Conservation (phyloP, 306 rosid genomes). For the Malus fusca region DNA sequence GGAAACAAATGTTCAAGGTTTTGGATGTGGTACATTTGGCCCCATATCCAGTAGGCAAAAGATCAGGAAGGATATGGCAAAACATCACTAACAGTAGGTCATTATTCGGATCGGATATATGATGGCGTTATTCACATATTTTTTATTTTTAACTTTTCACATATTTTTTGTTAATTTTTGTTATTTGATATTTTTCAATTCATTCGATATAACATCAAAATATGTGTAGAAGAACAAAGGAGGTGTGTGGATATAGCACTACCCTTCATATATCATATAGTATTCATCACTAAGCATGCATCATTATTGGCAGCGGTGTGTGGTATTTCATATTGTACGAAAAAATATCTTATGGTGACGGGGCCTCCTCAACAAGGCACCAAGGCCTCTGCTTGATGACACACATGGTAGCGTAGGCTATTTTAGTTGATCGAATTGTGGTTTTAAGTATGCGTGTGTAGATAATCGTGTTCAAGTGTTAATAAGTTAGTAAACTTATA, state of each 20-base stretch:
- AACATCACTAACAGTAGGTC: neutral
- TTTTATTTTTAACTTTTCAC: too few relatives aligned
- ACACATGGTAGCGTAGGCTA: neutral
- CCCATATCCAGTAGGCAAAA: neutral
- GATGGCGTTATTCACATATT: too few relatives aligned
- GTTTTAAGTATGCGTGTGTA: too few relatives aligned
- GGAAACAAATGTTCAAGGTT: neutral
- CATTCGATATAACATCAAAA: too few relatives aligned
- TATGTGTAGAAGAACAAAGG: too few relatives aligned
- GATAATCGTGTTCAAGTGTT: too few relatives aligned
- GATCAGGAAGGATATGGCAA: neutral
- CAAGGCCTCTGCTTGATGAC: neutral
- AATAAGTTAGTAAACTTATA: neutral
- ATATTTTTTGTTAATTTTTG: too few relatives aligned
- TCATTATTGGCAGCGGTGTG: neutral
- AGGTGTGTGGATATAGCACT: too few relatives aligned
- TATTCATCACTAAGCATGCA: slow-evolving; percentile 3
- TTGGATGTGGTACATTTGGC: neutral
- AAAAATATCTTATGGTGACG: neutral
- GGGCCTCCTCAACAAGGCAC: neutral
- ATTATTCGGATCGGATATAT: neutral
- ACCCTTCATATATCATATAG: neutral
- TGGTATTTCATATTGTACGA: neutral
- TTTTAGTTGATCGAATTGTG: neutral
- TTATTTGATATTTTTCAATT: too few relatives aligned